Evolutionary conservation across 2,329 filamentous ascomycete genomes (phyloP).

Genomic region (Simplicillium aogashimaense): DNA sequence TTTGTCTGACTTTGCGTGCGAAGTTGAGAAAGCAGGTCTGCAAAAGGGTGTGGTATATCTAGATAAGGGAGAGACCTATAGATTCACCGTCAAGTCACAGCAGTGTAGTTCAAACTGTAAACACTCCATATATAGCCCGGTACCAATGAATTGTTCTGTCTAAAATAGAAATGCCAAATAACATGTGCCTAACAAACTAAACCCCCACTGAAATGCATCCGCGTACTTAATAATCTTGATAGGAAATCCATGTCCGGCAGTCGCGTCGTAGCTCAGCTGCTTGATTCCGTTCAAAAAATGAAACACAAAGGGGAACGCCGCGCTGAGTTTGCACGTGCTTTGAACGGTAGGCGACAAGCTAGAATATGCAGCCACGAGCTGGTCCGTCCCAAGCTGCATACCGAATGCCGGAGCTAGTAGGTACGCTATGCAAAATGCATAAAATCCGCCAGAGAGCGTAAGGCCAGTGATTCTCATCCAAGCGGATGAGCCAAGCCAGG

Average conservation of each 20-base stretch:
- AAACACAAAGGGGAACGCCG: slow-evolving; percentile 39
- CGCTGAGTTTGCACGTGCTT: slow-evolving; percentile 32
- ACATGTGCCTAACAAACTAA: too few relatives aligned
- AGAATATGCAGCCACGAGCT: slow-evolving; percentile 45
- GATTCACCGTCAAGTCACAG: not conserved
- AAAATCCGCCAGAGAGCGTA: slow-evolving; percentile 56
- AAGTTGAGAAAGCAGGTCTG: slow-evolving; percentile 40
- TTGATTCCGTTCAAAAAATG: slow-evolving; percentile 36
- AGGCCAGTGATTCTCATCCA: slow-evolving; percentile 68
- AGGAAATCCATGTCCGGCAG: too few relatives aligned
- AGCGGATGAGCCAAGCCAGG: slow-evolving; percentile 56
- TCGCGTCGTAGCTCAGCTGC: slow-evolving; percentile 20
- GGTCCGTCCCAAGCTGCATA: slow-evolving; percentile 39
- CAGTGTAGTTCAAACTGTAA: too few relatives aligned
- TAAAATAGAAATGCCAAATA: too few relatives aligned
- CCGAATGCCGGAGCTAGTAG: slow-evolving; percentile 60
- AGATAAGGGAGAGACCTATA: slow-evolving; percentile 37
- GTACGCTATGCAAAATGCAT: slow-evolving; percentile 66
- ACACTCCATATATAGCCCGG: too few relatives aligned
- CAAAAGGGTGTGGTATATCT: slow-evolving; percentile 47
- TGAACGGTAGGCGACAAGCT: slow-evolving; percentile 45
- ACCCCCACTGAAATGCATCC: too few relatives aligned
- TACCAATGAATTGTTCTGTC: too few relatives aligned
- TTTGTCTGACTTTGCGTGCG: slow-evolving; percentile 49
- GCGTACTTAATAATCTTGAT: too few relatives aligned